Conservation (phyloP, 139 green algal species). For the Micractinium sp. region DNA sequence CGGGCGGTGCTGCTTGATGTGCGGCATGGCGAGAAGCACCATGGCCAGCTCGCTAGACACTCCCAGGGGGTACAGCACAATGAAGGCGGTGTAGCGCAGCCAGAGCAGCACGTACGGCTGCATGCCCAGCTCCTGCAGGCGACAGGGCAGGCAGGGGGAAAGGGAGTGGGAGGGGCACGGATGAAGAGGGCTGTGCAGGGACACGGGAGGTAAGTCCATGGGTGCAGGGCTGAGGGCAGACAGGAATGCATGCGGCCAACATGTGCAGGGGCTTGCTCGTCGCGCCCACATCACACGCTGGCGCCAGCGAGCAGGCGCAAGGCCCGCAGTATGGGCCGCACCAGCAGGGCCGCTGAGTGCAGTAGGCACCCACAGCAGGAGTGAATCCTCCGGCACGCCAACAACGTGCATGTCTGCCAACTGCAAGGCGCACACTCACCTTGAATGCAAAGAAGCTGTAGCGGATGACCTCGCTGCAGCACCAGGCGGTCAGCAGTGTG, state of each 20-base stretch:
- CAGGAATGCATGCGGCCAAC: neutral
- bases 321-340: no score
- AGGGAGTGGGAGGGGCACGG: neutral
- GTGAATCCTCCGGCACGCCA: no score
- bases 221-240: neutral
- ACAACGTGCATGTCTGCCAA: no score
- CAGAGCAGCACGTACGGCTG: constrained; percentile 80
- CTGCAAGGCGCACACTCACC: constrained; percentile 30
- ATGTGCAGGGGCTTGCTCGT: no score
- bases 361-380: no score
- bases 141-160: neutral
- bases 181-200: constrained; percentile 1
- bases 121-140: constrained; percentile 59
- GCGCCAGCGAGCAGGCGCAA: no score
- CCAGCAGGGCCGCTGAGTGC: no score
- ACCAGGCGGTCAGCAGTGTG: constrained; percentile 86
- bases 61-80: constrained; percentile 92
- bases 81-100: constrained; percentile 92
- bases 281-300: no score
- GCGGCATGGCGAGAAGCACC: constrained; percentile 73
- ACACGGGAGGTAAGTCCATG: neutral
- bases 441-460: constrained; percentile 94
- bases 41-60: constrained; percentile 87
- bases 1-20: constrained; percentile 54
- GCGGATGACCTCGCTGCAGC: constrained; percentile 88